phyloP scores from a whole-genome alignment of 257 asterid species.

The Solanum chaucha region DNA sequence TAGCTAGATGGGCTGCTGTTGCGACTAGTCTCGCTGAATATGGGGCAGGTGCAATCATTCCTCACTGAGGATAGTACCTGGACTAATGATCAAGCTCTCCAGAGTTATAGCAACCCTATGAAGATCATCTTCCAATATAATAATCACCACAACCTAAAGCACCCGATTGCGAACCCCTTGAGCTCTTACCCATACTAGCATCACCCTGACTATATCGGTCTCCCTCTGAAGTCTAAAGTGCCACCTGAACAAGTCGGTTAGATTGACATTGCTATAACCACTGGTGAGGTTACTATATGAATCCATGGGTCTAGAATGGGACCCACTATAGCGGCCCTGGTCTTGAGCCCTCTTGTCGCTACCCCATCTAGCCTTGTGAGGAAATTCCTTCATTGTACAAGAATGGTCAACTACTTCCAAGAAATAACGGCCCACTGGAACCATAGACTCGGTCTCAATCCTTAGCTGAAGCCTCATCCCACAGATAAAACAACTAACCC shows the following conservation, averaged over 20 bases:
- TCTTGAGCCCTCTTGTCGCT: not conserved
- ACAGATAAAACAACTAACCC: not conserved
- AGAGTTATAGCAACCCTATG: not conserved
- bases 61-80: not conserved
- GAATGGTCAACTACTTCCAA: not conserved
- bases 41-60: not conserved
- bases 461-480: not conserved
- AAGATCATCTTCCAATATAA: not conserved
- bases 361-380: not conserved
- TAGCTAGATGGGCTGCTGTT: not conserved
- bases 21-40: not conserved
- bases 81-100: not conserved
- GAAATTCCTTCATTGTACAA: not conserved
- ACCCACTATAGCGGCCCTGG: not conserved
- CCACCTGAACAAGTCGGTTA: not conserved
- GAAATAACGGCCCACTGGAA: not conserved
- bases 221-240: not conserved
- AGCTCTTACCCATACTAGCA: no score
- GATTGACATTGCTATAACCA: not conserved
- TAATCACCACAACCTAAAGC: not conserved
- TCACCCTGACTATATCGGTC: not conserved
- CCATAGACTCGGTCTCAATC: no score
- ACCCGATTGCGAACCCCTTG: no score
- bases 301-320: not conserved
- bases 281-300: not conserved